Percentiles rank a stretch among this genome's conserved stretches.
Evolutionary conservation across 148 eudicot genomes (phyloP).

Genomic region (Vaccinium macrocarpon): DNA sequence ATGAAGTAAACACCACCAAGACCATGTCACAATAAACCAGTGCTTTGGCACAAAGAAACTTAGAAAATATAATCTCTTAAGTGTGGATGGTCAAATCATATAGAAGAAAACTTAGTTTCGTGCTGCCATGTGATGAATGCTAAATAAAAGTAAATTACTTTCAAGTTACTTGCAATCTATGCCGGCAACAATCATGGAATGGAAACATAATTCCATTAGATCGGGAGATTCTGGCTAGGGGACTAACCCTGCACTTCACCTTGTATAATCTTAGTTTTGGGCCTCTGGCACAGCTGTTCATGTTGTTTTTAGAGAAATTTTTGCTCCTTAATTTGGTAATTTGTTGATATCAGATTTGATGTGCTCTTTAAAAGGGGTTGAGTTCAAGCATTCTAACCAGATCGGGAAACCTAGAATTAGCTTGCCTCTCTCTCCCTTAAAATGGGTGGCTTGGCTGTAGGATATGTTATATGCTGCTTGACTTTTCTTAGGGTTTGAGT

Average conservation of each 20-base stretch:
- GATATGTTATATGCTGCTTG: neutral
- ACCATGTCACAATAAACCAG: neutral
- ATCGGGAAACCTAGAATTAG: neutral
- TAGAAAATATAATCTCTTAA: too few species aligned
- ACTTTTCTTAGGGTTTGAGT: neutral
- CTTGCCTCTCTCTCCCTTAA: neutral
- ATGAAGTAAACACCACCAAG: neutral
- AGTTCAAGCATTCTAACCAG: neutral
- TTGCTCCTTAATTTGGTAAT: neutral
- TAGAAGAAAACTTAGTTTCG: neutral
- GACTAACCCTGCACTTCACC: neutral
- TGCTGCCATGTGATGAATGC: neutral
- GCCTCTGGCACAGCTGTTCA: neutral
- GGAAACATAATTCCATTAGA: neutral
- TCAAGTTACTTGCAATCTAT: neutral
- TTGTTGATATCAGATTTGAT: neutral
- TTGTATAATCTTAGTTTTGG: neutral
- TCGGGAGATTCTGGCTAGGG: neutral
- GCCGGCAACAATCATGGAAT: neutral
- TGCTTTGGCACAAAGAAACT: neutral
- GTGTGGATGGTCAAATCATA: neutral
- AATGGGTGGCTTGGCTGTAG: neutral
- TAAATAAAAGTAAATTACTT: neutral
- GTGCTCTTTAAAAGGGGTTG: neutral
- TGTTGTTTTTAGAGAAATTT: neutral